phyloP scores from a whole-genome alignment of 495 filamentous ascomycete species.

The Sordaria brevicollis region DNA sequence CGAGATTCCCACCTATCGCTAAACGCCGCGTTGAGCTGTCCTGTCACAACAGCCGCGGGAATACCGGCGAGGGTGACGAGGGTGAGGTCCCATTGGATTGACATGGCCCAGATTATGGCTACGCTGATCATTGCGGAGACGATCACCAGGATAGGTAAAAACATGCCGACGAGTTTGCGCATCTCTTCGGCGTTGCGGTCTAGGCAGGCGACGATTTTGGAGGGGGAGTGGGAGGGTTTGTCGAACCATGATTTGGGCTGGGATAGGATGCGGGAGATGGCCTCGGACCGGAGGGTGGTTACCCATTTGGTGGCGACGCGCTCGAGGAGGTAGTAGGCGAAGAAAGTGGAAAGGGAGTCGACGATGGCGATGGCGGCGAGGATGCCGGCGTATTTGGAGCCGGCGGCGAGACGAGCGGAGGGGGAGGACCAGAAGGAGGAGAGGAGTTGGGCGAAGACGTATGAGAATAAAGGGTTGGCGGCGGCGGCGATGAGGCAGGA shows the following conservation, averaged over 20 bases:
- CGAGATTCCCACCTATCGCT: slow-evolving; percentile 61
- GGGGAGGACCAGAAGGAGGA: slow-evolving; percentile 50
- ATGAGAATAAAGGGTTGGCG: slow-evolving; percentile 69
- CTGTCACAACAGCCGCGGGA: slow-evolving; percentile 58
- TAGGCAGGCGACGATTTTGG: slow-evolving; percentile 55
- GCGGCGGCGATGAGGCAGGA: slow-evolving; percentile 54
- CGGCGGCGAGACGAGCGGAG: slow-evolving; percentile 30
- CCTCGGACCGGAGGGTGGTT: slow-evolving; percentile 55
- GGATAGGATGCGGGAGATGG: slow-evolving; percentile 58
- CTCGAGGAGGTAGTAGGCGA: slow-evolving; percentile 62
- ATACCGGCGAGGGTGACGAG: slow-evolving; percentile 59
- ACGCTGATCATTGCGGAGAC: slow-evolving; percentile 52
- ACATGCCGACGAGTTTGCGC: slow-evolving; percentile 68
- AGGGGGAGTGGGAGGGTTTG: slow-evolving; percentile 50
- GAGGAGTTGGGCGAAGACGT: slow-evolving; percentile 64
- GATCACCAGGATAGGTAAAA: slow-evolving; percentile 58
- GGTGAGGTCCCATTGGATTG: slow-evolving; percentile 72
- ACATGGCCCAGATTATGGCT: slow-evolving; percentile 63
- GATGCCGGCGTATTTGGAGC: slow-evolving; percentile 55
- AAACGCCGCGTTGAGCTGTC: slow-evolving; percentile 48
- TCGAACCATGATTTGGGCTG: slow-evolving; percentile 87
- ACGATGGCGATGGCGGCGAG: slow-evolving; percentile 58
- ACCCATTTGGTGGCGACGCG: slow-evolving; percentile 69
- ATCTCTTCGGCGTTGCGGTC: slow-evolving; percentile 84
- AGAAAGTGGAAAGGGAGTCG: slow-evolving; percentile 54